Evolutionary conservation across 2,329 filamentous ascomycete species (phyloP).

Genomic region (Cryphonectria naterciae): DNA sequence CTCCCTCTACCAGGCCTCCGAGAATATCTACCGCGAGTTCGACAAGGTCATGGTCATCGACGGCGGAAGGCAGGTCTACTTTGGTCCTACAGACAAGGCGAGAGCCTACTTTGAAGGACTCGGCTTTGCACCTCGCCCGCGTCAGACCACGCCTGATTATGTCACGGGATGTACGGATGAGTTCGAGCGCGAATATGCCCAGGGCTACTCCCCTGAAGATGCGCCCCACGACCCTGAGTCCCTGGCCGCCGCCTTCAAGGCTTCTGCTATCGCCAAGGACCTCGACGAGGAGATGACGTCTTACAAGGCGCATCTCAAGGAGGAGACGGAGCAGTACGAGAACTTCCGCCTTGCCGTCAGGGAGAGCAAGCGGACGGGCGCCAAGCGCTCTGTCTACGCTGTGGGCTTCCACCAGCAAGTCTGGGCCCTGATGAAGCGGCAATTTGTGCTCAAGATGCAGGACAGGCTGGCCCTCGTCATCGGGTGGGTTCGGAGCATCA

Average conservation of each 20-base stretch:
- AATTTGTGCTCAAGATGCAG: conserved; percentile 85
- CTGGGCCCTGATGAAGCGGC: conserved; percentile 81
- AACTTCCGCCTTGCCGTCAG: conserved; percentile 77
- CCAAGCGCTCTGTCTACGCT: conserved; percentile 78
- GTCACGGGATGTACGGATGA: conserved; percentile 81
- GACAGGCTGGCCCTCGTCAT: conserved; percentile 78
- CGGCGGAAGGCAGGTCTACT: conserved; percentile 75
- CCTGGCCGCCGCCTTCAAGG: conserved; percentile 70
- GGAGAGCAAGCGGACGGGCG: conserved; percentile 77
- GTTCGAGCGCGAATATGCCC: conserved; percentile 78
- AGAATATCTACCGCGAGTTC: conserved; percentile 78
- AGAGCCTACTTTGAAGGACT: conserved; percentile 76
- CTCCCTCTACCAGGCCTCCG: conserved; percentile 82
- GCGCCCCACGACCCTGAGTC: conserved; percentile 70
- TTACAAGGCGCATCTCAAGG: conserved; percentile 67
- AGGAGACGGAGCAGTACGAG: conserved; percentile 69
- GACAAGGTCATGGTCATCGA: conserved; percentile 87
- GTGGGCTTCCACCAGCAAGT: conserved; percentile 83
- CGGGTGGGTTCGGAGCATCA: conserved; percentile 69
- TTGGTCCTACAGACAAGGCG: conserved; percentile 70
- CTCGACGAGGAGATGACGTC: conserved; percentile 68
- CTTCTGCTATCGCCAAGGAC: conserved; percentile 61
- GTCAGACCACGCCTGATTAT: conserved; percentile 82
- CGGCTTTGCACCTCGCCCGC: conserved; percentile 73
- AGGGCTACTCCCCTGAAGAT: conserved; percentile 66